These are phyloP conservation scores for Blastocrithidia nonstop DNA, from an alignment of 208 protist genomes.

Conservation along the genomic window DNA sequence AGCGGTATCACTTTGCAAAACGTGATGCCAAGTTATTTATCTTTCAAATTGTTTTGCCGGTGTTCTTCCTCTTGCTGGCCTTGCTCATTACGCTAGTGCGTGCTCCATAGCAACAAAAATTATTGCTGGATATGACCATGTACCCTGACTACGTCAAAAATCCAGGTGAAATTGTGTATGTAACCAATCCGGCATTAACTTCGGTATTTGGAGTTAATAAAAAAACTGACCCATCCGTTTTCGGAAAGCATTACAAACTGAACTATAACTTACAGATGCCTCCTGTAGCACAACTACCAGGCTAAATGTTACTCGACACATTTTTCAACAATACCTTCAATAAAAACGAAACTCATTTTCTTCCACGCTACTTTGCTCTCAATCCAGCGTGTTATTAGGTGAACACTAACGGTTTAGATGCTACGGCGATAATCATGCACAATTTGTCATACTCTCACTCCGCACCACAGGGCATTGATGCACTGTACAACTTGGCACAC, in stretches of 20 bases:
- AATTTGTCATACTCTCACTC: slow-evolving; percentile 39
- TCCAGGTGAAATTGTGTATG: slow-evolving; percentile 34
- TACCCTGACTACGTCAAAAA: slow-evolving; percentile 27
- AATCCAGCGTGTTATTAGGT: slow-evolving; percentile 12
- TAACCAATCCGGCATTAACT: neutral
- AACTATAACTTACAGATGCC: too few relatives aligned
- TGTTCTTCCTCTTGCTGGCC: slow-evolving; percentile 53
- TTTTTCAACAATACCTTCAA: too few relatives aligned
- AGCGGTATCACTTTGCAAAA: slow-evolving; percentile 61
- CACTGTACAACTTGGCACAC: slow-evolving; percentile 34
- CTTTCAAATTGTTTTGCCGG: slow-evolving; percentile 63
- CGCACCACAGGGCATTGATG: slow-evolving; percentile 28
- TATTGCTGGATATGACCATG: slow-evolving; percentile 50
- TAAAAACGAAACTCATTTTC: too few relatives aligned
- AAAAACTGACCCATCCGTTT: too few relatives aligned
- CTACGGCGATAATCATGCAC: slow-evolving; percentile 26
- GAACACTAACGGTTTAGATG: slow-evolving; percentile 9
- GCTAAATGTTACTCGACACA: too few relatives aligned
- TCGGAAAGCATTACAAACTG: too few relatives aligned
- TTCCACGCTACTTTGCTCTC: slow-evolving; percentile 28
- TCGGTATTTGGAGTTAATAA: neutral
- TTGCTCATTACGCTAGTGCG: slow-evolving; percentile 49
- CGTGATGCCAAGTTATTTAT: slow-evolving; percentile 48
- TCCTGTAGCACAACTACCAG: too few relatives aligned
- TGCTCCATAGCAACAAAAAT: slow-evolving; percentile 21